Base-by-base conservation (phyloP, 805 yeast genomes). In the Cyberlindnera japonica region DNA sequence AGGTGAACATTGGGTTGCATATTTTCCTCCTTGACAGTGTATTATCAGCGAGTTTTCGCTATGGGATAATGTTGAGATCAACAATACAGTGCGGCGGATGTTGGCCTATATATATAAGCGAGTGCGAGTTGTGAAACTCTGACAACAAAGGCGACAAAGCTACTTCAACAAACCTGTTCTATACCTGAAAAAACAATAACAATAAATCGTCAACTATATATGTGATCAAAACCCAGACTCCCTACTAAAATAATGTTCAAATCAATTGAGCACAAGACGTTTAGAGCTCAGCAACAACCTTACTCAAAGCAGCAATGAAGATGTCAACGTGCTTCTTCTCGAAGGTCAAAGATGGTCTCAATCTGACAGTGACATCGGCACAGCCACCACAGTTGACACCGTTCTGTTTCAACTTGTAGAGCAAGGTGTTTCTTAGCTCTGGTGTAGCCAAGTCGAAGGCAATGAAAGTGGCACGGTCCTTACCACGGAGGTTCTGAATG, bases 351-450 rank as follows among this genome's bases (percentile, higher is more conserved):
- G 86, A 74, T 46, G 95, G 95, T 68, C 95, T 78, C 62, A 85
- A 71, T 68, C 95, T 79, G 37, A 86, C 83, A 43, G 90, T 76
- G 47, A 69, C 74, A 40, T 76, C 84, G 39, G 91, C 90, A 67
- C 95, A 86, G 36, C 90, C 95, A 53, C 95, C 95, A 58, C 83
- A 74, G 63, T 86, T 85, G 47, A 83, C 72, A 63, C 95, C 95
- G 36, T 59, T 70, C 34, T 64, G 57, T 66, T 77, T 81, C 74
- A 82, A 70, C 48, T 73, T 77, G 46, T 50, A 51, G 55, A 83
- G 64, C 63, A 86, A 80, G 52, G 69, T 62, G 63, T 81, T 79
- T 67, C 95, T 77, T 19, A 68, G 64, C 41, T 67, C 70, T 30
- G 74, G 62, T 38, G 74, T 55, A 37, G 74, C 73, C 54, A 79